Evolutionary conservation across 2,329 filamentous ascomycete species (phyloP).

Genomic region (Ceratocystiopsis brevicomis): DNA sequence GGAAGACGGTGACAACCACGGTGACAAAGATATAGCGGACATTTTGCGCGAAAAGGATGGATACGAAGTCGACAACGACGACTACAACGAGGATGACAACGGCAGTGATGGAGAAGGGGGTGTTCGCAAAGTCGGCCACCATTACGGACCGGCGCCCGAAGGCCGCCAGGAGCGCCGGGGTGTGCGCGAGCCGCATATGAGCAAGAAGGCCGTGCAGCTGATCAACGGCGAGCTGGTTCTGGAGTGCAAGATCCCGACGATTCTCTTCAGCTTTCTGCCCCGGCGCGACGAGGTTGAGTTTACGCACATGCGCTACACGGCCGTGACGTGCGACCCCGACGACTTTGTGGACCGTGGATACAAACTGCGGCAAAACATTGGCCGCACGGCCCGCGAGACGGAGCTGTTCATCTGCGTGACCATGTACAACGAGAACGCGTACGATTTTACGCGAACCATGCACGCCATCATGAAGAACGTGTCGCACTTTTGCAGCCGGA

Average conservation of each 20-base stretch:
- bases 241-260: constrained; percentile 98
- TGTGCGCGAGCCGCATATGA: constrained; percentile 70
- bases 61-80: not conserved
- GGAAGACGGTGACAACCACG: constrained; percentile 11
- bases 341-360: constrained; percentile 90
- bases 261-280: constrained; percentile 90
- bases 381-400: constrained; percentile 79
- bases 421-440: constrained; percentile 98
- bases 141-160: constrained; percentile 74
- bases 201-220: constrained; percentile 81
- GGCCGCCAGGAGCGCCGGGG: constrained; percentile 77
- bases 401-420: constrained; percentile 93
- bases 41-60: constrained; percentile 2
- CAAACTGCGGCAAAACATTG: constrained; percentile 71
- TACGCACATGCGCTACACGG: constrained; percentile 87
- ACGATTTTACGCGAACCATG: constrained; percentile 94
- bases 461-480: constrained; percentile 98
- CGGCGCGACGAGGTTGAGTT: constrained; percentile 87
- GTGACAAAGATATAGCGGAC: constrained; percentile 12
- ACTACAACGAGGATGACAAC: constrained; percentile 39
- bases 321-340: constrained; percentile 80
- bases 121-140: constrained; percentile 11
- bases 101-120: no score
- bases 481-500: constrained; percentile 82
- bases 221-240: constrained; percentile 96